Base-by-base conservation (phyloP, 352 stramenopile genomes). In the Phytophthora uliginosa region DNA sequence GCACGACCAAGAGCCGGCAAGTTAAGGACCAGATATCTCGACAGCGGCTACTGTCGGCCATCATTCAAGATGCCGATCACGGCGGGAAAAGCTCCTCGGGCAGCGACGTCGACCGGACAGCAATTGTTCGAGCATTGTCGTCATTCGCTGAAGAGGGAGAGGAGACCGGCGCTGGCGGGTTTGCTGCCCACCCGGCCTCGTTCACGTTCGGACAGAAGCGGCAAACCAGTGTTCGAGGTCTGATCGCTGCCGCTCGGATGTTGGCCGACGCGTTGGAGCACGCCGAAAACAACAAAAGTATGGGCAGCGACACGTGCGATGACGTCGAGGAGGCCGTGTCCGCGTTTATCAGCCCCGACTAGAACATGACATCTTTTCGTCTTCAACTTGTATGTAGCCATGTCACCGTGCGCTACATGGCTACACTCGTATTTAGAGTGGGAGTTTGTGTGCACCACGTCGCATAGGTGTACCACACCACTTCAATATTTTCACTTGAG, bases 11-110 rank as follows among this genome's bases (percentile, higher is more conserved):
- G 34, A 88, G 68, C 51, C 76, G 84, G 9, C 55, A 79, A 51
- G 57, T 79, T n/a, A 91, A 91, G 60, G 76, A 81, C 18, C 82
- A 71, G 5, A 69, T 85, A 13, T 74, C 81, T 33, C 76, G 84
- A 0, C 75, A 90, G 24, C 78, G 87, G 26, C 74, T 91, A 40
- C 63, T 91, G 24, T 85, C 87, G 18, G 74, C 84, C 10, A 78
- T 90, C 22, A 81, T 91, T 7, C 82, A 90, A 38, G 84, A 91
- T 28, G 77, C 77, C 31, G 78, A 91, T 33, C 58, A 81, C 18
- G 64, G 73, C 15, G 52, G 24, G 18, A 67, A 79, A 10, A 58
- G 26, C 26, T 28, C 79, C 18, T 9, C 47, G 3, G 48, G 64
- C 17, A 73, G 26, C 40, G 63, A 81, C 7, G 20, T 42, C 2